These are phyloP conservation scores for Marasmius tenuissimus DNA, from an alignment of 1,284 basidiomycete genomes.

Conservation along the genomic window DNA sequence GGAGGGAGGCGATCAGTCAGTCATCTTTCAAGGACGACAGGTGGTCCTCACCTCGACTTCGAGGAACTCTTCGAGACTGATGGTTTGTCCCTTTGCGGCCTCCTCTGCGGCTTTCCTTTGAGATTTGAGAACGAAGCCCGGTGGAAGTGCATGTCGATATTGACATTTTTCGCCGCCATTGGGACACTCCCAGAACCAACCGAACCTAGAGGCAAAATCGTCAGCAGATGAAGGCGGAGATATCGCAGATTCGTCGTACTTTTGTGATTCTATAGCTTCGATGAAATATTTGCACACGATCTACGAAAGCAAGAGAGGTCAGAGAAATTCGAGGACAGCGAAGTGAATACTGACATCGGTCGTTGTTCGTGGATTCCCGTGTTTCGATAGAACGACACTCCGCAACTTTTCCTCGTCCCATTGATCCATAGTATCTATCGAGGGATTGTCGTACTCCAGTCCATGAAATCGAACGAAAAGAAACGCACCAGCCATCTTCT, in stretches of 20 bases:
- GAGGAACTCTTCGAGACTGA: conserved; percentile 95
- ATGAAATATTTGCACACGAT: conserved; percentile 99
- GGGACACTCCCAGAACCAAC: conserved; percentile 94
- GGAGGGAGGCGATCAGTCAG: background rate
- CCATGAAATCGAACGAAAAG: conserved; percentile 6
- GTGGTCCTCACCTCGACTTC: conserved; percentile 81
- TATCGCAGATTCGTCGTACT: conserved; percentile 46
- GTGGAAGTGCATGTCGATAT: conserved; percentile 94
- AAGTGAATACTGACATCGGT: conserved; percentile 70
- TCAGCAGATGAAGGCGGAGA: conserved; percentile 2
- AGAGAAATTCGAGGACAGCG: conserved; percentile 9
- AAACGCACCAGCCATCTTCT: conserved; percentile 69
- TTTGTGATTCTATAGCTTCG: conserved; percentile 92
- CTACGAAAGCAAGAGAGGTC: conserved; percentile 35
- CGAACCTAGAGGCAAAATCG: conserved; percentile 51
- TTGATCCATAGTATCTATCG: conserved; percentile 91
- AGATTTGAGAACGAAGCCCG: conserved; percentile 93
- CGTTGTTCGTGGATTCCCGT: conserved; percentile 87
- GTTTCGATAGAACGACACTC: conserved; percentile 85
- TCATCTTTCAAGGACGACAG: conserved; percentile 1
- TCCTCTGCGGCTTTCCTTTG: conserved; percentile 86
- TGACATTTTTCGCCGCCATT: conserved; percentile 83
- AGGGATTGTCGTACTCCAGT: conserved; percentile 7
- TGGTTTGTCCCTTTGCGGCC: conserved; percentile 85
- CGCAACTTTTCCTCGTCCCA: conserved; percentile 97